Percentiles rank a stretch among this genome's conserved stretches.
Evolutionary conservation across 2,329 filamentous ascomycete genomes (phyloP).

Genomic region (Arthrobotrys sphaeroides): DNA sequence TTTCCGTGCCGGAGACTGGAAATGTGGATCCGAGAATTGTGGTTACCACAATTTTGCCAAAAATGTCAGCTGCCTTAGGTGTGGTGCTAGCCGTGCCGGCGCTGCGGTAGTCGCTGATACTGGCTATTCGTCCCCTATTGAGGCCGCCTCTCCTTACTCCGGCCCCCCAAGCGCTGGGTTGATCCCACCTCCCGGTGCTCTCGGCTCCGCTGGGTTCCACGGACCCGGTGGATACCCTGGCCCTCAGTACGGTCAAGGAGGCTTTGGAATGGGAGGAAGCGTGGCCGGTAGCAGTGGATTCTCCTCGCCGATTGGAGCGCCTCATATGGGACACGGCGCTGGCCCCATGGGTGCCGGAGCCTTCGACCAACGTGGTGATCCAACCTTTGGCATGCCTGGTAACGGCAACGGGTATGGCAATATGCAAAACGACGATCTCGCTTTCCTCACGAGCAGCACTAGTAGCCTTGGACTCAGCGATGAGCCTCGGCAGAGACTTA

Average conservation of each 20-base stretch:
- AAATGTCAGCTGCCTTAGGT: constrained; percentile 96
- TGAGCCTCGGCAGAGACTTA: constrained; percentile 48
- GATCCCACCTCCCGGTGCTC: constrained; percentile 69
- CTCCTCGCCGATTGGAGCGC: constrained; percentile 47
- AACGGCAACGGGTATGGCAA: constrained; percentile 41
- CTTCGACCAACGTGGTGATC: constrained; percentile 51
- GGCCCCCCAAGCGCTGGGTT: constrained; percentile 81
- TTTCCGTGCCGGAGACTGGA: constrained; percentile 98
- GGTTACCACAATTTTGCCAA: constrained; percentile 99
- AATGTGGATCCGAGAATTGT: constrained; percentile 96
- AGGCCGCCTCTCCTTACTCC: constrained; percentile 79
- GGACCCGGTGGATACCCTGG: constrained; percentile 60
- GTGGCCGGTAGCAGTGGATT: constrained; percentile 51
- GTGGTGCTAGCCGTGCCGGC: constrained; percentile 90
- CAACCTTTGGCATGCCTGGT: constrained; percentile 37
- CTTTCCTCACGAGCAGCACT: constrained; percentile 49
- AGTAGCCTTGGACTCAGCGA: constrained; percentile 44
- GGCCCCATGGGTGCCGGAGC: constrained; percentile 31
- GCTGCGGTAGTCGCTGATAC: constrained; percentile 95
- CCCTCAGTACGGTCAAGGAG: constrained; percentile 43
- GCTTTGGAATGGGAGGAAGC: constrained; percentile 49
- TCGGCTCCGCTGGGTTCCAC: constrained; percentile 72
- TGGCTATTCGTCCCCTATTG: constrained; percentile 89
- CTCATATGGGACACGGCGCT: constrained; percentile 48
- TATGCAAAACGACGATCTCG: constrained; percentile 43